Conservation (phyloP, 2,329 filamentous ascomycete species). For the Neocucurbitaria cava region DNA sequence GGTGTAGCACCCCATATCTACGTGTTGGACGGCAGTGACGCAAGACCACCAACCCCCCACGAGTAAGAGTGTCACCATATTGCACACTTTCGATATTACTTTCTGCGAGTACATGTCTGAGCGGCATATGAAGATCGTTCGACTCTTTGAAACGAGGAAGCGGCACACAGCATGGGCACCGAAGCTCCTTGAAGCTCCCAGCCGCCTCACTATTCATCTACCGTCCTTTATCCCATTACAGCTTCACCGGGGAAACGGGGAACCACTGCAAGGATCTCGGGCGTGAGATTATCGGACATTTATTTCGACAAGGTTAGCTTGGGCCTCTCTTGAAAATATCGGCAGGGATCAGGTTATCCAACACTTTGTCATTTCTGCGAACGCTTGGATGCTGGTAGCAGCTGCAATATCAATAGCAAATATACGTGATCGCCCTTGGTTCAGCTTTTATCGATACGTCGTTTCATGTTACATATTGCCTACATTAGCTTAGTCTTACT, state of each 20-base stretch:
- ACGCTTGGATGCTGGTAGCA: neutral
- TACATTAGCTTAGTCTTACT: no score
- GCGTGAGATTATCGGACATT: neutral
- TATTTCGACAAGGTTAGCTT: neutral
- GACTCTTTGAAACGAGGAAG: neutral
- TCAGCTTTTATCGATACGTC: neutral
- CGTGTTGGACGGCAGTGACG: neutral
- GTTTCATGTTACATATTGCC: no score
- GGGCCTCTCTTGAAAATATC: neutral
- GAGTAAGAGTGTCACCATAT: neutral
- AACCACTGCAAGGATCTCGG: slow-evolving; percentile 19
- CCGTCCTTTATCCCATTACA: neutral
- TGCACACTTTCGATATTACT: neutral
- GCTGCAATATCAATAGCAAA: neutral
- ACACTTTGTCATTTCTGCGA: neutral
- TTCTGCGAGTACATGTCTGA: neutral
- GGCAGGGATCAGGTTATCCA: slow-evolving; percentile 6
- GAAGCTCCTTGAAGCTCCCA: neutral
- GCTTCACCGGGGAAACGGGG: slow-evolving; percentile 9
- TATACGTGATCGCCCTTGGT: neutral
- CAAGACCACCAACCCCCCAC: neutral
- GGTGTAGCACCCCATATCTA: neutral
- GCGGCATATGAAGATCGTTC: neutral
- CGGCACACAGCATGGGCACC: neutral
- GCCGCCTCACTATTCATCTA: neutral